Conservation (phyloP, 805 yeast genomes). For the Cyberlindnera mississippiensis region DNA sequence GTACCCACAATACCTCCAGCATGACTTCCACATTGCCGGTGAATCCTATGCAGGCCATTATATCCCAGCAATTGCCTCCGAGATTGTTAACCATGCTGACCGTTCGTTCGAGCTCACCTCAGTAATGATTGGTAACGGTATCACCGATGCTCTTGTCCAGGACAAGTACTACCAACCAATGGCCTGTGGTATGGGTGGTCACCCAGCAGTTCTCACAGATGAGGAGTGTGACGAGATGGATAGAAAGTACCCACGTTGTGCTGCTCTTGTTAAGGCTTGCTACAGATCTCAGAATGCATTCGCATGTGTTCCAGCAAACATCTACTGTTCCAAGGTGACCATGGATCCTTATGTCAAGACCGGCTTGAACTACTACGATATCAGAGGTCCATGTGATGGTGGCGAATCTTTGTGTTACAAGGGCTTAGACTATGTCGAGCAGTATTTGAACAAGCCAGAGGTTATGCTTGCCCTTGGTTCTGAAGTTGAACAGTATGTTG, state of each 20-base stretch:
- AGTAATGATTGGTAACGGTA: constrained; percentile 87
- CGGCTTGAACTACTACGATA: constrained; percentile 84
- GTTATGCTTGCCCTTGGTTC: constrained; percentile 81
- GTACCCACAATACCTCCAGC: constrained; percentile 65
- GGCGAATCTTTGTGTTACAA: constrained; percentile 69
- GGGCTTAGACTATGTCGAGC: constrained; percentile 63
- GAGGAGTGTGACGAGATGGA: constrained; percentile 66
- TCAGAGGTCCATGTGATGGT: constrained; percentile 73
- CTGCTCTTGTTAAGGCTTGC: constrained; percentile 58
- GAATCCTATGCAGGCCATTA: constrained; percentile 86
- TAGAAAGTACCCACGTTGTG: constrained; percentile 60
- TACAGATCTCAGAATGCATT: constrained; percentile 59
- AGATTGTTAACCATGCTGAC: constrained; percentile 42
- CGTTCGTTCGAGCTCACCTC: constrained; percentile 66
- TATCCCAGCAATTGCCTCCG: constrained; percentile 65
- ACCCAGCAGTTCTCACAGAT: constrained; percentile 66
- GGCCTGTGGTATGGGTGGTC: constrained; percentile 93
- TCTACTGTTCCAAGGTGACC: constrained; percentile 71
- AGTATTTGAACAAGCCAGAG: constrained; percentile 65
- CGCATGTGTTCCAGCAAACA: constrained; percentile 78
- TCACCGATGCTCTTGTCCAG: constrained; percentile 81
- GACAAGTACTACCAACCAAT: constrained; percentile 80
- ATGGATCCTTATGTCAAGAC: constrained; percentile 69
- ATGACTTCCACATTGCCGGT: constrained; percentile 74
- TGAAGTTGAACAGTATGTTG: constrained; percentile 66